Evolutionary conservation across 306 rosid species (phyloP).

Genomic region (Rosa multiflora): DNA sequence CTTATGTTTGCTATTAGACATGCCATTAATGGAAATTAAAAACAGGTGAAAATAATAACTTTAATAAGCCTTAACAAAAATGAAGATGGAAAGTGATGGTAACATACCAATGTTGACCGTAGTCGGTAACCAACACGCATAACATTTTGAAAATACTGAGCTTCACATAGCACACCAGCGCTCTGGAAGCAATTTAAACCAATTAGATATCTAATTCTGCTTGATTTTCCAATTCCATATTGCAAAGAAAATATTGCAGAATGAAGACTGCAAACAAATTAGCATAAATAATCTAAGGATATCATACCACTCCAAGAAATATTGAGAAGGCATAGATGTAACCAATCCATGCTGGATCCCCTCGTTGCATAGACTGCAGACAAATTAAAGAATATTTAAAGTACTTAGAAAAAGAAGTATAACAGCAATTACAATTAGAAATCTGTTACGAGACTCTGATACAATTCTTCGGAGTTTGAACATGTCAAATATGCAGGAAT

Average conservation of each 20-base stretch:
- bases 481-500: neutral
- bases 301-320: slow-evolving; percentile 58
- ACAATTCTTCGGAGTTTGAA: neutral
- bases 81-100: neutral
- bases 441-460: neutral
- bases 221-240: neutral
- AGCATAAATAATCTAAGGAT: slow-evolving; percentile 2
- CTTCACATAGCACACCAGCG: slow-evolving; percentile 84
- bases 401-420: neutral
- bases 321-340: slow-evolving; percentile 56
- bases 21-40: neutral
- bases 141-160: slow-evolving; percentile 96
- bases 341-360: slow-evolving; percentile 51
- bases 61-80: slow-evolving; percentile 1
- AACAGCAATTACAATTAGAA: neutral
- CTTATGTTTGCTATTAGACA: neutral
- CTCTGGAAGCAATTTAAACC: slow-evolving; percentile 38
- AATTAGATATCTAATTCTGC: slow-evolving; percentile 24
- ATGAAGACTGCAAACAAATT: neutral
- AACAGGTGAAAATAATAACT: neutral
- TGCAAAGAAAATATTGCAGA: neutral
- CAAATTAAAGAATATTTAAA: neutral
- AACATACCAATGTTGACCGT: slow-evolving; percentile 80
- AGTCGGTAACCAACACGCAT: slow-evolving; percentile 90
- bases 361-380: slow-evolving; percentile 63